A percentile compares a stretch with the other conserved stretches of the same genome.
phyloP scores from a whole-genome alignment of 306 rosid genomes.

The Cicer arietinum region DNA sequence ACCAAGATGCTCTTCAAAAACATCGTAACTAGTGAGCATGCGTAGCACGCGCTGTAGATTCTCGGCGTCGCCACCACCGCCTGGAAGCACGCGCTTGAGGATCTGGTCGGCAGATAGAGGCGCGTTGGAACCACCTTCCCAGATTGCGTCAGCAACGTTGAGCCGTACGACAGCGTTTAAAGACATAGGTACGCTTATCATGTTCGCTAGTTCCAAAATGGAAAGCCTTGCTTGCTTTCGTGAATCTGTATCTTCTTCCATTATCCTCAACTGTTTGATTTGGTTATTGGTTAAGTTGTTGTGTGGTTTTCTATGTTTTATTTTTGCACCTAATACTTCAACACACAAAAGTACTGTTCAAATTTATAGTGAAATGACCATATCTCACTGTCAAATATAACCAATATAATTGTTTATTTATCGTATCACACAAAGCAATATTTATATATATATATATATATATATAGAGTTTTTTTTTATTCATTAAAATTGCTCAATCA shows the following conservation, averaged over 20 bases:
- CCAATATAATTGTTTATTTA: too few relatives aligned
- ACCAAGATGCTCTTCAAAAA: conserved; percentile 65
- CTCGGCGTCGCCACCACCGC: conserved; percentile 67
- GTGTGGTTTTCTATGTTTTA: not conserved
- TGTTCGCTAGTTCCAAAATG: conserved; percentile 82
- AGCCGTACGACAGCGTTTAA: conserved; percentile 90
- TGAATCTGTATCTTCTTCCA: conserved; percentile 42
- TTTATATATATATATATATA: too few relatives aligned
- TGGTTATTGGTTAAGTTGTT: not conserved
- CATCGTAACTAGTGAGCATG: conserved; percentile 76
- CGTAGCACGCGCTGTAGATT: conserved; percentile 91
- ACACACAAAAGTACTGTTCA: too few relatives aligned
- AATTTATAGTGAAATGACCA: too few relatives aligned
- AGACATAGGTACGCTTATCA: conserved; percentile 97
- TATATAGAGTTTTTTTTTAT: too few relatives aligned
- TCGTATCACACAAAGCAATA: too few relatives aligned
- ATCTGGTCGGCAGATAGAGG: conserved; percentile 78
- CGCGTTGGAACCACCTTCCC: conserved; percentile 73
- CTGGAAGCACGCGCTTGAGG: conserved; percentile 55
- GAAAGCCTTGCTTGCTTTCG: conserved; percentile 63
- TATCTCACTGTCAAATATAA: too few relatives aligned
- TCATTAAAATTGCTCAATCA: too few relatives aligned
- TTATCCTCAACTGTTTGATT: not conserved
- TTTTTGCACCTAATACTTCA: too few relatives aligned
- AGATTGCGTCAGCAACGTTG: conserved; percentile 83